Evolutionary conservation across 495 filamentous ascomycete genomes (phyloP).

Genomic region (Polyplosphaeria fusca): DNA sequence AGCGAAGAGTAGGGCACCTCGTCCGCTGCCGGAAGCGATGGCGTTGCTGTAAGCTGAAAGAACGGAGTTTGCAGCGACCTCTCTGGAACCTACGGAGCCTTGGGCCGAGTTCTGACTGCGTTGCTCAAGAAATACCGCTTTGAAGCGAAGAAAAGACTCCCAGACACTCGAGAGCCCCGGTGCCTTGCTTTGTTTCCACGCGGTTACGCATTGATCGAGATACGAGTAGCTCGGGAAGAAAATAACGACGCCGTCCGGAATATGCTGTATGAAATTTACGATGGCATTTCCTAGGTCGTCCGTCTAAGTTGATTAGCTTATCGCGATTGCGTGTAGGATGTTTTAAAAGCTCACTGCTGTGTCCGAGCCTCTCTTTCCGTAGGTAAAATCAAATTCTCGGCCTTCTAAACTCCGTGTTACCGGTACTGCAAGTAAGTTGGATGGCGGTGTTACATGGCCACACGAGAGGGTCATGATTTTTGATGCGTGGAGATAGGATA

Average conservation of each 20-base stretch:
- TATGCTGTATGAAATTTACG: constrained; percentile 63
- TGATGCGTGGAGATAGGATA: constrained; percentile 64
- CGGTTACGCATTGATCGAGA: constrained; percentile 64
- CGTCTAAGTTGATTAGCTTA: constrained; percentile 49
- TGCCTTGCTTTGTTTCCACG: constrained; percentile 54
- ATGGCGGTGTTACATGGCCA: constrained; percentile 85
- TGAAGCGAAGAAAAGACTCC: constrained; percentile 29
- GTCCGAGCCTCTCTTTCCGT: constrained; percentile 63
- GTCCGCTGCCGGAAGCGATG: constrained; percentile 53
- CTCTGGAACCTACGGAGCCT: constrained; percentile 52
- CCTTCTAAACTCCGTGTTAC: constrained; percentile 53
- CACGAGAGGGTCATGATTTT: constrained; percentile 81
- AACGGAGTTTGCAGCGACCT: constrained; percentile 56
- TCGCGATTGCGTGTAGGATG: background rate
- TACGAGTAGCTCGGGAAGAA: constrained; percentile 97
- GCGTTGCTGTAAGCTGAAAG: constrained; percentile 68
- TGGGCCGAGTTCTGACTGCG: constrained; percentile 7
- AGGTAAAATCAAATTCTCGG: constrained; percentile 80
- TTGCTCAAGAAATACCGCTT: constrained; percentile 42
- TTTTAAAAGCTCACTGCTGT: constrained; percentile 46
- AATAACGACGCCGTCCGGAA: constrained; percentile 90
- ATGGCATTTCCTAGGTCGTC: constrained; percentile 70
- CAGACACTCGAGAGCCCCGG: constrained; percentile 36
- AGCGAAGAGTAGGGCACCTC: constrained; percentile 80
- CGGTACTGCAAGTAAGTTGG: constrained; percentile 74